Percentiles rank a stretch among this genome's conserved stretches.
phyloP scores from a whole-genome alignment of 2,329 filamentous ascomycete species.

The Aspergillus puulaauensis region DNA sequence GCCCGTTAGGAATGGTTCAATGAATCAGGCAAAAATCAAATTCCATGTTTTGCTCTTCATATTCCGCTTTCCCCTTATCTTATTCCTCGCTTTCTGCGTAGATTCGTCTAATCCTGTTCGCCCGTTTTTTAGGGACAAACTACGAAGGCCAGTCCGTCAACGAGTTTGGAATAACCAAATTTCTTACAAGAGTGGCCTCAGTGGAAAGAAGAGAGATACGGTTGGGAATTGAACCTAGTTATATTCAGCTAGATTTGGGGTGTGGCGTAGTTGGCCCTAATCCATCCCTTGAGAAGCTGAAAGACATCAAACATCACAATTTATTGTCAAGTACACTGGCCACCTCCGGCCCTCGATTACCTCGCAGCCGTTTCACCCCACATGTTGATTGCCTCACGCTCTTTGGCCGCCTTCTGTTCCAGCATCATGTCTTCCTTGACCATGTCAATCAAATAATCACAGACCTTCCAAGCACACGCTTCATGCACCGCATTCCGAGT shows the following conservation, averaged over 20 bases:
- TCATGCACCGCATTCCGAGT: constrained; percentile 16
- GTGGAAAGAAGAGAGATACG: background rate
- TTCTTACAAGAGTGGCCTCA: background rate
- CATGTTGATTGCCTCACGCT: constrained; percentile 9
- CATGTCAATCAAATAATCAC: constrained; percentile 29
- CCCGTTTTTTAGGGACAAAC: too few species aligned
- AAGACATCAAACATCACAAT: background rate
- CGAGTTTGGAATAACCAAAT: background rate
- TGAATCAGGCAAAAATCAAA: constrained; percentile 17
- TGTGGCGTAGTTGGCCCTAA: background rate
- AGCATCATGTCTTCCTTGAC: constrained; percentile 26
- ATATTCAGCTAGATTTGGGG: background rate
- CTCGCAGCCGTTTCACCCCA: constrained; percentile 2
- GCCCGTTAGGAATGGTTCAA: constrained; percentile 18
- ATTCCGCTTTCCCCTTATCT: background rate
- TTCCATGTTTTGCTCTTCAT: constrained; percentile 8
- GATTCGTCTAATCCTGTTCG: background rate
- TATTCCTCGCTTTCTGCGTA: background rate
- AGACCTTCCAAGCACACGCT: constrained; percentile 25
- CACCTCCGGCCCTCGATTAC: background rate
- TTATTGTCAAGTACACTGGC: too few species aligned
- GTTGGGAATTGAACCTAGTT: background rate
- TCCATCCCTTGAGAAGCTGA: background rate
- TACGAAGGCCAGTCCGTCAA: background rate
- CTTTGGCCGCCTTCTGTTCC: constrained; percentile 6